phyloP scores from a whole-genome alignment of 345 rosid genomes.

The Syzygium aqueum region DNA sequence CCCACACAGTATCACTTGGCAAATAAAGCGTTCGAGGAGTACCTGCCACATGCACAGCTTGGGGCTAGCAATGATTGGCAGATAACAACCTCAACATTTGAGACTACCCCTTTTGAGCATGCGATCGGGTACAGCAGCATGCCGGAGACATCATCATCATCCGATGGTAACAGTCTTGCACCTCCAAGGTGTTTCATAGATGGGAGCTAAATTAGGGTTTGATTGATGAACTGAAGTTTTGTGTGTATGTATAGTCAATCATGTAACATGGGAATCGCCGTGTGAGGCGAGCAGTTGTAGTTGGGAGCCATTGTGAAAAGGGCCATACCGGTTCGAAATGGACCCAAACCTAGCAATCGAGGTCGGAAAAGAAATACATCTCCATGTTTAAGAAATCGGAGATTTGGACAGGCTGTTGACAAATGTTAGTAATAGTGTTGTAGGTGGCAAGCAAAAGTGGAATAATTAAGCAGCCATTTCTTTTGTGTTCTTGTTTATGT shows the following conservation, averaged over 20 bases:
- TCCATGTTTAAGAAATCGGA: conserved; percentile 33
- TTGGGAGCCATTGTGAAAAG: conserved; percentile 48
- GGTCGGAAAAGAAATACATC: conserved; percentile 42
- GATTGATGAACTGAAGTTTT: not conserved
- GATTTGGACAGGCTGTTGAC: conserved; percentile 30
- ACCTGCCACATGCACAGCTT: not conserved
- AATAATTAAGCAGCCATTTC: not conserved
- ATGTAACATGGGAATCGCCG: not conserved
- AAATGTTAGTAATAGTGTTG: not conserved
- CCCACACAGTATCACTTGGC: conserved; percentile 10
- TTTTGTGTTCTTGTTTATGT: not conserved
- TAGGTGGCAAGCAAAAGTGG: not conserved
- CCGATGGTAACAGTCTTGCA: conserved; percentile 26
- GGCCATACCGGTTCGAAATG: conserved; percentile 72
- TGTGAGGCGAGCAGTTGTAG: not conserved
- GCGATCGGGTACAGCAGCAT: conserved; percentile 10
- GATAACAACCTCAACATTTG: not conserved
- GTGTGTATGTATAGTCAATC: not conserved
- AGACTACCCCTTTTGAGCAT: conserved; percentile 3
- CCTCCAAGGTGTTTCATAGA: conserved; percentile 15
- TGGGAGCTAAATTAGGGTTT: not conserved
- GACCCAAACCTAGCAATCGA: conserved; percentile 46
- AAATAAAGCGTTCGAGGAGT: not conserved
- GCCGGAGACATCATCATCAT: conserved; percentile 26
- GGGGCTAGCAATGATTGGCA: conserved; percentile 14